Base-by-base conservation (phyloP, 1,139 yeast genomes). In the Geotrichum bryndzae region DNA sequence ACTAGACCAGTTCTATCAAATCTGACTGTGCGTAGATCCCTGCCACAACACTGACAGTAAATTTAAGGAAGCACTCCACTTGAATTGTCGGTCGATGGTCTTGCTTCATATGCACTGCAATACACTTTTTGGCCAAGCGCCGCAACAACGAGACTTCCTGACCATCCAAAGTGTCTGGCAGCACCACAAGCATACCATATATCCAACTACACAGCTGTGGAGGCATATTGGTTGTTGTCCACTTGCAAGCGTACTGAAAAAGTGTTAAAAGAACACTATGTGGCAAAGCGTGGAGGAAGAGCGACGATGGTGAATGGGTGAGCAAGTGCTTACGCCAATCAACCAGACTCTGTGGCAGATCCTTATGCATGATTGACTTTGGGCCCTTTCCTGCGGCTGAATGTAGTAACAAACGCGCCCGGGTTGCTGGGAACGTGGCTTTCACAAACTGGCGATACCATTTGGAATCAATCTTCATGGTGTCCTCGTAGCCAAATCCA, bases 111-210 rank as follows among this genome's bases (percentile, higher is more conserved):
- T 53, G 57, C 58, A 54, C 60, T 7, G 33, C 61, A 18, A 35
- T 63, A 65, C 58, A 67, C 65, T 77, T 77, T 60, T 76, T 76
- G n/a, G 76, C 79, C 51, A 79, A 68, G 6, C 73, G 72, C 23
- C 84, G 71, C 50, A 81, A 63, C 10, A 74, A 68, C 10, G 81
- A 72, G 2, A 77, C 61, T 53, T 79, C 81, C 7, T 74, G 71
- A 0, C 76, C 74, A 11, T 71, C 71, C 23, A 79, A 60, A 0
- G 75, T 66, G 29, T 70, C 74, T 3, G 81, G 81, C 7, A 78
- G 64, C 2, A 78, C 70, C 11, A 73, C 72, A 25, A 81, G 68
- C 22, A 78, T 64, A 1, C 72, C 72, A 64, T 75, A 76, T 0
- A 79, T 66, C 84, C 84, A 81, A 6, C 61, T 59, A 5, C 68